phyloP scores from a whole-genome alignment of 495 filamentous ascomycete species.

The Glutinoglossum americanum region DNA sequence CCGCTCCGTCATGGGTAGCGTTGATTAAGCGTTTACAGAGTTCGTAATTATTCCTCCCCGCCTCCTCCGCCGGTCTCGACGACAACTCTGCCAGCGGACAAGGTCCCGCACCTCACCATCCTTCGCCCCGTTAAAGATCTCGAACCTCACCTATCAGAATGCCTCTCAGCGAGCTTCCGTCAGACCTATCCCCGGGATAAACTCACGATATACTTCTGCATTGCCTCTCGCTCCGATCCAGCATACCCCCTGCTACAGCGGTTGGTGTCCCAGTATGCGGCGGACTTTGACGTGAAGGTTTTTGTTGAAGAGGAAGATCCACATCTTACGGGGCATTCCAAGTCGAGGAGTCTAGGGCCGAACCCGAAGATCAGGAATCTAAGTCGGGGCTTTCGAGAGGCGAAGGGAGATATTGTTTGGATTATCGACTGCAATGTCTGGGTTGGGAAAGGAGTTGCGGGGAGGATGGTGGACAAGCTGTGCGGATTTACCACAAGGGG shows the following conservation, averaged over 20 bases:
- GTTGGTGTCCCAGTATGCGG: slow-evolving; percentile 47
- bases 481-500: slow-evolving; percentile 33
- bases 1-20: not conserved
- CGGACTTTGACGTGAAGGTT: slow-evolving; percentile 45
- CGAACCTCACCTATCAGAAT: slow-evolving; percentile 77
- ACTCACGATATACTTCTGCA: slow-evolving; percentile 65
- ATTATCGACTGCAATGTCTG: slow-evolving; percentile 94
- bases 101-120: slow-evolving; percentile 65
- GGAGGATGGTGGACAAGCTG: slow-evolving; percentile 70
- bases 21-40: slow-evolving; percentile 14
- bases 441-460: slow-evolving; percentile 57
- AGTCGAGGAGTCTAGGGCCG: slow-evolving; percentile 39
- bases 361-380: slow-evolving; percentile 98
- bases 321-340: slow-evolving; percentile 24
- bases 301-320: slow-evolving; percentile 82
- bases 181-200: slow-evolving; percentile 61
- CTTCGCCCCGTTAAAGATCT: slow-evolving; percentile 88
- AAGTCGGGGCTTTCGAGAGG: slow-evolving; percentile 86
- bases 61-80: slow-evolving; percentile 23
- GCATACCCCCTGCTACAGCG: slow-evolving; percentile 52
- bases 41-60: slow-evolving; percentile 25
- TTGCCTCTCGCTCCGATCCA: slow-evolving; percentile 56
- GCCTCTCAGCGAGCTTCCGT: slow-evolving; percentile 72
- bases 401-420: slow-evolving; percentile 82
- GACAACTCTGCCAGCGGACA: slow-evolving; percentile 15